A percentile compares a stretch with the other conserved stretches of the same genome.
Conservation (phyloP, 1,284 basidiomycete genomes). For the Amylostereum areolatum region DNA sequence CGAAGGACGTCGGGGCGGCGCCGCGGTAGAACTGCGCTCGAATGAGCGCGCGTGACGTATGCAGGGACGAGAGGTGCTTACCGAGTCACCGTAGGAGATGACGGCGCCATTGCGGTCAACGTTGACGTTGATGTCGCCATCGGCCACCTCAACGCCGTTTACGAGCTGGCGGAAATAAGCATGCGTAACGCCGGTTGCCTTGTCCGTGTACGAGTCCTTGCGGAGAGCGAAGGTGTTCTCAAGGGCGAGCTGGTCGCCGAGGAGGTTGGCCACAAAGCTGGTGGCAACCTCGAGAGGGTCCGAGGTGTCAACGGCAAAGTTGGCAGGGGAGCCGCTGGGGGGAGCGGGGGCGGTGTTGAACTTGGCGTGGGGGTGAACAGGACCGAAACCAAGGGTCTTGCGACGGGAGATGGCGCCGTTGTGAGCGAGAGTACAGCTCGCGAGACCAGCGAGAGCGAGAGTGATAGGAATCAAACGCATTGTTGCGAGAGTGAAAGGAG, state of each 20-base stretch:
- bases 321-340: conserved; percentile 26
- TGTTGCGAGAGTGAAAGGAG: neutral
- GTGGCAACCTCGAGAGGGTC: conserved; percentile 58
- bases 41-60: neutral
- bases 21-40: conserved; percentile 61
- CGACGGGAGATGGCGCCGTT: conserved; percentile 37
- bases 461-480: conserved; percentile 30
- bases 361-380: conserved; percentile 64
- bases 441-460: conserved; percentile 30
- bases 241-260: conserved; percentile 30
- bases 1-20: conserved; percentile 27
- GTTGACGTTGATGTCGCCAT: conserved; percentile 89
- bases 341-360: conserved; percentile 52
- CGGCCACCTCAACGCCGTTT: conserved; percentile 79
- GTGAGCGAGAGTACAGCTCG: conserved; percentile 24
- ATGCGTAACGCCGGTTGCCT: conserved; percentile 77
- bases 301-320: conserved; percentile 26
- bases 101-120: conserved; percentile 70
- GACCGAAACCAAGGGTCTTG: conserved; percentile 80
- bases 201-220: conserved; percentile 83
- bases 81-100: conserved; percentile 78
- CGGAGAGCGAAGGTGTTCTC: conserved; percentile 53
- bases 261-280: conserved; percentile 48
- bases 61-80: conserved; percentile 31
- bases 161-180: conserved; percentile 79